Percentiles rank a stretch among this genome's conserved stretches.
These are phyloP conservation scores for Candida pseudocylindracea DNA, from an alignment of 1,139 yeast genomes.

Conservation along the genomic window DNA sequence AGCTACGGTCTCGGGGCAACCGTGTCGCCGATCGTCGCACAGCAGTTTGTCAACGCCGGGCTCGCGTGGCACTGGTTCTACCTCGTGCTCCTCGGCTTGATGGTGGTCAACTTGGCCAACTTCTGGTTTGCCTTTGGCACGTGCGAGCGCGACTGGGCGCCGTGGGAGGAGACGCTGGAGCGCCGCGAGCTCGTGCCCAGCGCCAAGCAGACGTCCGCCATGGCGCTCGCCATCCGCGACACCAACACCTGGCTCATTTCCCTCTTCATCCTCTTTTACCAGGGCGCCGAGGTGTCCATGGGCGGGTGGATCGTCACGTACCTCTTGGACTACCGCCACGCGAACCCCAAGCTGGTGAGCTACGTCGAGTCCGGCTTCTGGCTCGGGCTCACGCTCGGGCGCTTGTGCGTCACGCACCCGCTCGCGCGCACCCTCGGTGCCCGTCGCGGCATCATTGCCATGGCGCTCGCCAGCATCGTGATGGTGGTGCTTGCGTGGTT, in stretches of 20 bases:
- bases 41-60: constrained; percentile 24
- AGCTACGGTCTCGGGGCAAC: constrained; percentile 45
- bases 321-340: background rate
- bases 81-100: constrained; percentile 19
- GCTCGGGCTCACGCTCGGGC: background rate
- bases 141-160: constrained; percentile 18
- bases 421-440: background rate
- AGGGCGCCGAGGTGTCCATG: background rate
- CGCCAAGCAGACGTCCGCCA: no score
- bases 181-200: no score
- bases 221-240: no score
- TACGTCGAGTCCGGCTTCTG: background rate
- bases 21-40: constrained; percentile 32
- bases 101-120: constrained; percentile 7
- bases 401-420: background rate
- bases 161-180: constrained; percentile 8
- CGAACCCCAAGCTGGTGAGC: background rate
- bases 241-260: background rate
- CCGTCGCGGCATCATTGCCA: background rate
- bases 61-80: constrained; percentile 32
- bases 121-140: constrained; percentile 16
- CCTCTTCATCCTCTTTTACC: background rate
- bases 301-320: constrained; percentile 1
- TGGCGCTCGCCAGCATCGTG: background rate
- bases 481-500: background rate